Evolutionary conservation across 176 grass and related monocot genomes (phyloP).

Genomic region (Juncus effusus): DNA sequence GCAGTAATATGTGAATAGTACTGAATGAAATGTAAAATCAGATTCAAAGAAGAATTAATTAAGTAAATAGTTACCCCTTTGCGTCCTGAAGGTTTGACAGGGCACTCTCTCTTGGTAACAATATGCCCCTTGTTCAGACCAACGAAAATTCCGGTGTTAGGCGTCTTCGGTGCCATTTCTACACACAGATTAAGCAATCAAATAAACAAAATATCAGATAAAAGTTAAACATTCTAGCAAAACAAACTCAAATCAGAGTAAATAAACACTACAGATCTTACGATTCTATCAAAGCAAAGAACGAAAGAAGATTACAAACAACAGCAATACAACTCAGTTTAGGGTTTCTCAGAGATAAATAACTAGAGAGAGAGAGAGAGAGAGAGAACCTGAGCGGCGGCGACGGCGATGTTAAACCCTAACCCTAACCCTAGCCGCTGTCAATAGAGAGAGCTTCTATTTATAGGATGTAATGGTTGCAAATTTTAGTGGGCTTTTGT

Average conservation of each 20-base stretch:
- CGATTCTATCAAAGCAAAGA: neutral
- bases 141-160: slow-evolving; percentile 36
- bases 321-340: too few species aligned
- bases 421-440: slow-evolving; percentile 22
- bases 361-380: neutral
- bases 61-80: slow-evolving; percentile 25
- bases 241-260: neutral
- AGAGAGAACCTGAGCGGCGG: neutral
- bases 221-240: neutral
- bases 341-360: too few species aligned
- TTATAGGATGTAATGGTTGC: neutral
- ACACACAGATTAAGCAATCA: neutral
- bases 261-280: neutral
- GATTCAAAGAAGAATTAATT: neutral
- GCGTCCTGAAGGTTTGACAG: slow-evolving; percentile 22
- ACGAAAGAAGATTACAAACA: too few species aligned
- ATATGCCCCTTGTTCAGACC: slow-evolving; percentile 38
- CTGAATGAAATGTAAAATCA: neutral
- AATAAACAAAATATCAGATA: neutral
- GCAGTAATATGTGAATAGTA: too few species aligned
- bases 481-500: neutral
- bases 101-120: slow-evolving; percentile 39
- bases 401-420: neutral
- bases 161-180: slow-evolving; percentile 32
- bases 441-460: neutral